Conservation (phyloP, 2,329 filamentous ascomycete species). For the Fusarium duplospermum region DNA sequence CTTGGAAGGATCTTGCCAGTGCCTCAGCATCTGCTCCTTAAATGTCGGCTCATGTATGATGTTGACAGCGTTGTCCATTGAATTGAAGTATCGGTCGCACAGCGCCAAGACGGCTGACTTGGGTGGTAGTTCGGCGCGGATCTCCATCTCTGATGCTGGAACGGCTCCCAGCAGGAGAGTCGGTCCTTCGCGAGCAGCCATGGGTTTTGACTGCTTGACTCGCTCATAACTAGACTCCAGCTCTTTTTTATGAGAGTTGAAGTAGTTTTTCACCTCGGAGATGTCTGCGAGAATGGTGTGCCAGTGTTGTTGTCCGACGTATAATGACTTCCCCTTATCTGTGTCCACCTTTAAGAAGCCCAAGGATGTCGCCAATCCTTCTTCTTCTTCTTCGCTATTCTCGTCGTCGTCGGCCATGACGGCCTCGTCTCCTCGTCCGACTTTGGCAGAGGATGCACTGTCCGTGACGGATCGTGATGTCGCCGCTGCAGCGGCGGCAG, state of each 20-base stretch:
- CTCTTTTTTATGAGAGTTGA: conserved; percentile 86
- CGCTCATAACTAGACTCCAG: conserved; percentile 84
- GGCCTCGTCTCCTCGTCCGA: conserved; percentile 68
- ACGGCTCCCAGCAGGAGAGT: conserved; percentile 83
- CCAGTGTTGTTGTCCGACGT: conserved; percentile 87
- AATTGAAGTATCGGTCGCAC: conserved; percentile 91
- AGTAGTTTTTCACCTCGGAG: conserved; percentile 93
- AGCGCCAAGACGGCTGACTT: conserved; percentile 87
- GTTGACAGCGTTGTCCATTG: conserved; percentile 75
- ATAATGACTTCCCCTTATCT: conserved; percentile 82
- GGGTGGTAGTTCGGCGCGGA: conserved; percentile 82
- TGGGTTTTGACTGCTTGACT: conserved; percentile 76
- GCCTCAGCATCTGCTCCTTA: conserved; percentile 73
- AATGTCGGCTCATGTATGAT: conserved; percentile 89
- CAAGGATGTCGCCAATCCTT: conserved; percentile 76
- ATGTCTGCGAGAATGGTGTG: conserved; percentile 84
- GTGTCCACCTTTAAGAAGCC: conserved; percentile 85
- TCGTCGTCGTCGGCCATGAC: conserved; percentile 62
- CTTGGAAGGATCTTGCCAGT: conserved; percentile 79
- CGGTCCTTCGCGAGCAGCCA: conserved; percentile 71
- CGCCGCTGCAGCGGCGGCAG: conserved; percentile 50
- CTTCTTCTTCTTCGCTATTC: conserved; percentile 78
- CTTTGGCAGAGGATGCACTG: conserved; percentile 58
- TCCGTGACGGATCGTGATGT: conserved; percentile 54
- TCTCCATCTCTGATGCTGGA: conserved; percentile 77